Evolutionary conservation across 1,284 basidiomycete species (phyloP), one percentile per base, ranked within the genome.

Genomic region (Malassezia pachydermatis): DNA sequence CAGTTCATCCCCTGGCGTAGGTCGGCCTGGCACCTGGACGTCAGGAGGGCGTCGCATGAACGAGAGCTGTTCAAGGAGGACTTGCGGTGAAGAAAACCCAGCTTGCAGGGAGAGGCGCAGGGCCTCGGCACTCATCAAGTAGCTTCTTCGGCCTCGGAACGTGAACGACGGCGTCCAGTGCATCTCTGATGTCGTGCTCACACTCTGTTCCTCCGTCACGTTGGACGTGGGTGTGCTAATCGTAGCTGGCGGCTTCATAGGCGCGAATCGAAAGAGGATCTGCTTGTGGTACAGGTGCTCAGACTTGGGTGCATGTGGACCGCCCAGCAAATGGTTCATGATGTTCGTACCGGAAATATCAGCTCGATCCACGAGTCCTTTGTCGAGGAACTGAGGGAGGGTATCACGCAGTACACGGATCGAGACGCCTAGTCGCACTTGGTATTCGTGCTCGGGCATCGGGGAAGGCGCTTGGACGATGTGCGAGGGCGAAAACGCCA

Each of bases 1-100:
- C 4, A 67, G 57, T 52, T 57, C 54, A 44, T 67, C 65, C 13
- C 41, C 13, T 14, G 48, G 48, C 19, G 38, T 17, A 3, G 35
- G 27, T 5, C 14, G 8, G 10, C 24, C 23, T 13, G 29, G 19
- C 16, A 16, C 14, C 10, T 28, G 29, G 10, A 17, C 11, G 11
- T n/a, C 25, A 11, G 40, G 19, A 2, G 49, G 38, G 8, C 23
- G 20, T 7, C 43, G 49, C 13, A 45, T 5, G 9, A 51, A 33
- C 11, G 30, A 16, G 30, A 51, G 17, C 19, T 41, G 29, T 25
- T 51, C 49, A 5, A 51, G 16, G 24, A 5, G 28, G 10, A 51
- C 28, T 11, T 40, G 10, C 8, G 42, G 14, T 2, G 33, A 24
- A 0, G 19, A 16, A 22, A 51, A 51, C 4, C 38, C 30, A 4